Evolutionary conservation across 805 yeast species (phyloP).

Genomic region (Yarrowia sp.): DNA sequence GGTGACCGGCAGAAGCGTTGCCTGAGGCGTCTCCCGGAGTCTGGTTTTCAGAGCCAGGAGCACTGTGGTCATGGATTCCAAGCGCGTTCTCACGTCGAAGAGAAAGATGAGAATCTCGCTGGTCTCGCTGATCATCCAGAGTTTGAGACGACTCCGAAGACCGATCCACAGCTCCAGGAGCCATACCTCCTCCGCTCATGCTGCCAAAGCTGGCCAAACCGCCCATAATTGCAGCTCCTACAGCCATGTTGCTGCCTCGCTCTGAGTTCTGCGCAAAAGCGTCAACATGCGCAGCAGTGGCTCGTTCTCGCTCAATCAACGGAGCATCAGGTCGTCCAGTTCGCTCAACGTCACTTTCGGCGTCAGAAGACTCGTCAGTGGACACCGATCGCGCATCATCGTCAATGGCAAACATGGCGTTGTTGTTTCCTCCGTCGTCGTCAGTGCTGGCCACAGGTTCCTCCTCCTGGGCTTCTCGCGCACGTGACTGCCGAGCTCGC

Average conservation of each 20-base stretch:
- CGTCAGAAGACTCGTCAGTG: slow-evolving; percentile 34
- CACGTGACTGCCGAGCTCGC: slow-evolving; percentile 26
- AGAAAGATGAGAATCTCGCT: background rate
- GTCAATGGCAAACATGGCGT: slow-evolving; percentile 1
- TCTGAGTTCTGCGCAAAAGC: slow-evolving; percentile 23
- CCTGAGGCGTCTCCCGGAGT: slow-evolving; percentile 2
- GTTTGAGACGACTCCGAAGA: slow-evolving; percentile 27
- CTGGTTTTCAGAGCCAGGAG: slow-evolving; percentile 38
- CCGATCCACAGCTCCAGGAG: slow-evolving; percentile 37
- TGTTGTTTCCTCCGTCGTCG: slow-evolving; percentile 1
- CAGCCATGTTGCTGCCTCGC: slow-evolving; percentile 25
- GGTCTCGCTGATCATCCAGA: slow-evolving; percentile 11
- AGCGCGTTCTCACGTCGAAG: slow-evolving; percentile 17
- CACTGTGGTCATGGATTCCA: slow-evolving; percentile 7
- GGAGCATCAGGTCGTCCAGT: background rate
- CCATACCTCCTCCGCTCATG: slow-evolving; percentile 37
- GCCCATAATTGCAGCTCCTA: slow-evolving; percentile 11
- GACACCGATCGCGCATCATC: slow-evolving; percentile 17
- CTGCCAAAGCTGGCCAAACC: slow-evolving; percentile 22
- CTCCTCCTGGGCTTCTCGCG: slow-evolving; percentile 11
- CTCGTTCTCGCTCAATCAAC: slow-evolving; percentile 26
- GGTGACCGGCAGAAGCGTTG: background rate
- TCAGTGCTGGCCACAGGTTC: background rate
- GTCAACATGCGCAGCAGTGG: slow-evolving; percentile 11
- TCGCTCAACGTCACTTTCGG: slow-evolving; percentile 34